Conservation (phyloP, 2,329 filamentous ascomycete species). For the Aspergillus ochraceoroseus region DNA sequence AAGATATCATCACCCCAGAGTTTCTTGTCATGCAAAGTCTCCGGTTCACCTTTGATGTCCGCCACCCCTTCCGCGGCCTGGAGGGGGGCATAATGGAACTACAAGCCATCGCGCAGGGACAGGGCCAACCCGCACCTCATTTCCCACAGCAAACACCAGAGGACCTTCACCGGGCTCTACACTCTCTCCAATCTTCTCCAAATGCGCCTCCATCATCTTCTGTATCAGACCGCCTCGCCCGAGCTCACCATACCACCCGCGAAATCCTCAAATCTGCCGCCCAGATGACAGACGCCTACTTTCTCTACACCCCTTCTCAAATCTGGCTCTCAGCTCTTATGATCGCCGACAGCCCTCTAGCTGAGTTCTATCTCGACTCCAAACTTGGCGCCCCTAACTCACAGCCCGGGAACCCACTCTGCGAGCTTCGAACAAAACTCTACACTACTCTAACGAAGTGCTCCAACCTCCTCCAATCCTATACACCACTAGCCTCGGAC, state of each 20-base stretch:
- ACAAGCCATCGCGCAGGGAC: slow-evolving; percentile 60
- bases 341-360: slow-evolving; percentile 60
- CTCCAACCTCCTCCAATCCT: slow-evolving; percentile 38
- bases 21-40: slow-evolving; percentile 89
- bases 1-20: slow-evolving; percentile 84
- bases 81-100: slow-evolving; percentile 85
- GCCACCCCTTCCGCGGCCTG: slow-evolving; percentile 81
- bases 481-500: slow-evolving; percentile 37
- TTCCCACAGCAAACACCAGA: slow-evolving; percentile 29
- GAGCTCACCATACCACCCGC: slow-evolving; percentile 68
- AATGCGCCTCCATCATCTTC: slow-evolving; percentile 24
- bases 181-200: slow-evolving; percentile 30
- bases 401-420: slow-evolving; percentile 22
- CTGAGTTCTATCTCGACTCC: slow-evolving; percentile 43
- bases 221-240: slow-evolving; percentile 47
- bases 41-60: slow-evolving; percentile 87
- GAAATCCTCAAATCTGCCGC: slow-evolving; percentile 73
- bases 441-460: slow-evolving; percentile 38
- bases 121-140: slow-evolving; percentile 41
- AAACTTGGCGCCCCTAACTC: slow-evolving; percentile 35
- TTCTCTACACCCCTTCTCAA: slow-evolving; percentile 89
- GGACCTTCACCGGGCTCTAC: slow-evolving; percentile 29
- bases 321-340: slow-evolving; percentile 81
- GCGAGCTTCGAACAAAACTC: slow-evolving; percentile 37
- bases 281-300: slow-evolving; percentile 89